phyloP scores from a whole-genome alignment of 768 basidiomycete species.

The Leccinum arenicola region DNA sequence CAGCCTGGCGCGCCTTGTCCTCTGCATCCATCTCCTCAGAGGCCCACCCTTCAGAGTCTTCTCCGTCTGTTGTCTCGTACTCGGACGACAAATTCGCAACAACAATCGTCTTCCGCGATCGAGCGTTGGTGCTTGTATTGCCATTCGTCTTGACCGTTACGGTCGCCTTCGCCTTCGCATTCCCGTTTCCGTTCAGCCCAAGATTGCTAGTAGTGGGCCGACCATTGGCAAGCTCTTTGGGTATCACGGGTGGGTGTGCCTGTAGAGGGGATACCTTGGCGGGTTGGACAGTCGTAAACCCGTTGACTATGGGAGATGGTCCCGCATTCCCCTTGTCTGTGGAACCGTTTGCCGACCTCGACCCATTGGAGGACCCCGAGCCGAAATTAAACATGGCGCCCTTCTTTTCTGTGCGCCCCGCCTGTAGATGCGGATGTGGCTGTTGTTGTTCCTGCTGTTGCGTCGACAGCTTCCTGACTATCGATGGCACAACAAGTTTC shows the following conservation, averaged over 20 bases:
- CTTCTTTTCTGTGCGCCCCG: constrained; percentile 21
- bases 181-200: constrained; percentile 17
- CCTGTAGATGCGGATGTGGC: constrained; percentile 1
- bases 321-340: constrained; percentile 14
- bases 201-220: constrained; percentile 1
- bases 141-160: constrained; percentile 4
- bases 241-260: constrained; percentile 20
- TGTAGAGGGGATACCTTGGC: constrained; percentile 10
- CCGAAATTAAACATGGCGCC: constrained; percentile 54
- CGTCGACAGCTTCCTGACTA: constrained; percentile 26
- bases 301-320: constrained; percentile 7
- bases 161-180: constrained; percentile 12
- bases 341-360: constrained; percentile 26
- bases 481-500: constrained; percentile 28
- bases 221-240: constrained; percentile 10
- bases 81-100: constrained; percentile 44
- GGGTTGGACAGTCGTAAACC: constrained; percentile 9
- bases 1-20: constrained; percentile 33
- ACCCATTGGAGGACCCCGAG: constrained; percentile 55
- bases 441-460: constrained; percentile 20
- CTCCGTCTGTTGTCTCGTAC: constrained; percentile 53
- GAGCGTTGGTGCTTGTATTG: constrained; percentile 22
- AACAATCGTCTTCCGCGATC: constrained; percentile 43
- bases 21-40: constrained; percentile 50
- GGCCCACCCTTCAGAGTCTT: constrained; percentile 60